Percentiles rank a stretch among this genome's conserved stretches.
Conservation (phyloP, 2,329 filamentous ascomycete species). For the Lachnellula willkommii region DNA sequence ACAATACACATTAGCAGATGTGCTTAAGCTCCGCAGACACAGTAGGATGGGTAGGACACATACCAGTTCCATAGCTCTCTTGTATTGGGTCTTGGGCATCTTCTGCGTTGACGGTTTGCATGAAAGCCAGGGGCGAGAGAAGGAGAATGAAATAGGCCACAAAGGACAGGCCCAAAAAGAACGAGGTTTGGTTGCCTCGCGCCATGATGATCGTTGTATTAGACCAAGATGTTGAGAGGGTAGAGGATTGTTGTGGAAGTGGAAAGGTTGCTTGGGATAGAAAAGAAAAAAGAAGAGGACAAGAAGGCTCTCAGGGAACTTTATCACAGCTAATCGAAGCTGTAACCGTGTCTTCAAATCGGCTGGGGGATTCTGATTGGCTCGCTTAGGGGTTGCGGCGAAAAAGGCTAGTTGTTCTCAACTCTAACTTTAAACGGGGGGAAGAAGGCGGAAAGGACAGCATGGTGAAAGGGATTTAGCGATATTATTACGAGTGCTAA, state of each 20-base stretch:
- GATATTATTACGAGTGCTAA: too few relatives aligned
- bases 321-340: slow-evolving; percentile 7
- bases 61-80: slow-evolving; percentile 72
- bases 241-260: slow-evolving; percentile 10
- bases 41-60: slow-evolving; percentile 3
- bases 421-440: too few relatives aligned
- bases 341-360: slow-evolving; percentile 16
- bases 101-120: slow-evolving; percentile 66
- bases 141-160: slow-evolving; percentile 88
- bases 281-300: not conserved
- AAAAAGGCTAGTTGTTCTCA: not conserved
- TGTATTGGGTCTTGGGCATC: slow-evolving; percentile 60
- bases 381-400: slow-evolving; percentile 12
- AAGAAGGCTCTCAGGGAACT: not conserved
- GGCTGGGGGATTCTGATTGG: slow-evolving; percentile 16
- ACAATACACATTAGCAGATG: slow-evolving; percentile 11
- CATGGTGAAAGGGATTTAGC: too few relatives aligned
- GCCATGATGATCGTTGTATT: slow-evolving; percentile 43
- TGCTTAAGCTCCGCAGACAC: not conserved
- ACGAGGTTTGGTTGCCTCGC: slow-evolving; percentile 58
- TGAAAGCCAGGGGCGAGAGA: slow-evolving; percentile 80
- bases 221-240: slow-evolving; percentile 17
- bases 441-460: too few relatives aligned
- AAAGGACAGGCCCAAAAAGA: slow-evolving; percentile 78
- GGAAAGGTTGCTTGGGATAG: slow-evolving; percentile 8